Base-by-base conservation (phyloP, 1,284 basidiomycete genomes). In the Ceratobasidium papillatum region DNA sequence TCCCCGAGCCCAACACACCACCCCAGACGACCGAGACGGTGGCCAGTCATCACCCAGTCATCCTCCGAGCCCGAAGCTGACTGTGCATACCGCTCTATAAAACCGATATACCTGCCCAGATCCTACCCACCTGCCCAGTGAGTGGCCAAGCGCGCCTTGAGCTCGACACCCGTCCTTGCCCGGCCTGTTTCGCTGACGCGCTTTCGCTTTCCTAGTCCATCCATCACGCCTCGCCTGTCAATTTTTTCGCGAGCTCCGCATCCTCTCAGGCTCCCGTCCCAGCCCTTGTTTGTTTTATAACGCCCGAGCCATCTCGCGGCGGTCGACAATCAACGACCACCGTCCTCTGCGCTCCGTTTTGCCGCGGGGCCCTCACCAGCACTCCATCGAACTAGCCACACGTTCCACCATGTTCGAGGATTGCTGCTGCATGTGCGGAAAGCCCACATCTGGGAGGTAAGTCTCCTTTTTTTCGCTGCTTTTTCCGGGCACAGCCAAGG, bases 401-500 rank as follows among this genome's bases (percentile, higher is more conserved):
- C 79, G 78, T 52, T 80, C 76, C 76, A 56, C 61, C 68, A 76
- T 78, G 76, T 77, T 78, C 72, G 76, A 77, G 38, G 77, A 77
- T 58, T 63, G 68, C n/a, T 78, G 77, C 66, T 75, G 76, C 59
- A 76, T 78, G 41, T 78, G 77, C 68, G 75, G 76, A n/a, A 74
- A 76, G 56, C 69, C 66, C 45, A 76, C 77, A 34, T 68, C 64
- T 49, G 77, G 76, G 72, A 75, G 61, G 77, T 78, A 14, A 36
- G 72, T 75, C 51, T 34, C 58, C 43, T 30, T 49, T 54, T 63
- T 63, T 71, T 38, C 17, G n/a, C 11, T 41, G 47, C 54, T 71
- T 27, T 49, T 69, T 66, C 36, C 34, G 36, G 32, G 45, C 27
- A 58, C 49, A 65, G 56, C 38, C 51, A 32, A 58, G 19, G 17